phyloP scores from a whole-genome alignment of 225 moss, liverwort and hornwort species.

The Pseudoscleropodium purum region DNA sequence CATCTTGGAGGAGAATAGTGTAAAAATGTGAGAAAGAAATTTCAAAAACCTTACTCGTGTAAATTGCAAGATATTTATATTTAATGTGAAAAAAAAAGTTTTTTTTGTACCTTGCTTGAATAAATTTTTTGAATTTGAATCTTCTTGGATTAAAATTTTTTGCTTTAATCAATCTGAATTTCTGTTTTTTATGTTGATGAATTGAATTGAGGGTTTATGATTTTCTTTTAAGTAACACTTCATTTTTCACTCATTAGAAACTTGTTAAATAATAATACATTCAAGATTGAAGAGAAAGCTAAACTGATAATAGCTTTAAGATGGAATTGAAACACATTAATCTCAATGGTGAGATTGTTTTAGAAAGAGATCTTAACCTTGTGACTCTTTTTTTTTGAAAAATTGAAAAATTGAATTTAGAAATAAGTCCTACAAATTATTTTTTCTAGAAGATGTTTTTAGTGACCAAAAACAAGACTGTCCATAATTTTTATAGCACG shows the following conservation, averaged over 20 bases:
- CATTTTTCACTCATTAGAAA: background rate
- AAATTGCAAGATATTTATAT: background rate
- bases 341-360: background rate
- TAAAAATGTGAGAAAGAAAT: background rate
- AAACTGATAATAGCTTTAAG: background rate
- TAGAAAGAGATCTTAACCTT: background rate
- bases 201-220: background rate
- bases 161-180: background rate
- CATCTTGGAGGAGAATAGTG: background rate
- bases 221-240: background rate
- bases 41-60: rapidly evolving
- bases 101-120: background rate
- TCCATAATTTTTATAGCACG: too few relatives aligned
- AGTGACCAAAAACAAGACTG: background rate
- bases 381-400: rapidly evolving
- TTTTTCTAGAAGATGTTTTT: rapidly evolving
- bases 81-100: background rate
- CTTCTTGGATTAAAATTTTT: background rate
- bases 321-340: background rate
- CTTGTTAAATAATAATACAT: background rate
- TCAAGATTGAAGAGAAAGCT: background rate
- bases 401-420: background rate
- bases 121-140: background rate
- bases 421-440: background rate
- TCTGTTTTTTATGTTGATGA: background rate